These are phyloP conservation scores for Lactarius sp. DNA, from an alignment of 768 basidiomycete genomes.

Conservation along the genomic window DNA sequence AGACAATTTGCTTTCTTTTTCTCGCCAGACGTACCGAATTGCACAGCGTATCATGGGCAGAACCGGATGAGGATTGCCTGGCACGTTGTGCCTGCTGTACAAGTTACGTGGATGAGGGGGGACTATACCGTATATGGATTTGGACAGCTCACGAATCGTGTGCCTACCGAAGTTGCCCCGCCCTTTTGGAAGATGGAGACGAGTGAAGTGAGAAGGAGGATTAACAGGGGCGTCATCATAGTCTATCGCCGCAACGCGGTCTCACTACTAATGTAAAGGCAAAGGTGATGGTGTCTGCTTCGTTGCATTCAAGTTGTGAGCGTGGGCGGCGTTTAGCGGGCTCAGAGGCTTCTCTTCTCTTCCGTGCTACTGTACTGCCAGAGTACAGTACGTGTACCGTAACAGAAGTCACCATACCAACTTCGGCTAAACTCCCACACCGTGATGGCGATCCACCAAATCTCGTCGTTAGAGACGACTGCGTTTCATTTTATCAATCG, in stretches of 20 bases:
- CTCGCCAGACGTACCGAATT: constrained; percentile 1
- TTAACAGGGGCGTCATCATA: background rate
- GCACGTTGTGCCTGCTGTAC: background rate
- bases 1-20: background rate
- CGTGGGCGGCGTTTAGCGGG: too few species aligned
- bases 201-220: background rate
- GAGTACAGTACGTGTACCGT: too few species aligned
- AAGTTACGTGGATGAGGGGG: background rate
- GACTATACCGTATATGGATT: background rate
- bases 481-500: too few species aligned
- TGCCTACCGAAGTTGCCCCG: background rate
- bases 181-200: background rate
- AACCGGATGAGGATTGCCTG: background rate
- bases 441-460: too few species aligned
- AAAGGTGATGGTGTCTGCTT: background rate
- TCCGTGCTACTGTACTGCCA: too few species aligned
- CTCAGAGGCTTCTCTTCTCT: too few species aligned
- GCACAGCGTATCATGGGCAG: constrained; percentile 10
- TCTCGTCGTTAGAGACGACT: too few species aligned
- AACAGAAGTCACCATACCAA: too few species aligned
- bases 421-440: too few species aligned
- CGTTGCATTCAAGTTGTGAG: too few species aligned
- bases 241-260: background rate
- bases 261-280: background rate
- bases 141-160: background rate